phyloP scores from a whole-genome alignment of 2,329 filamentous ascomycete species.

The Cladosporium sp. region DNA sequence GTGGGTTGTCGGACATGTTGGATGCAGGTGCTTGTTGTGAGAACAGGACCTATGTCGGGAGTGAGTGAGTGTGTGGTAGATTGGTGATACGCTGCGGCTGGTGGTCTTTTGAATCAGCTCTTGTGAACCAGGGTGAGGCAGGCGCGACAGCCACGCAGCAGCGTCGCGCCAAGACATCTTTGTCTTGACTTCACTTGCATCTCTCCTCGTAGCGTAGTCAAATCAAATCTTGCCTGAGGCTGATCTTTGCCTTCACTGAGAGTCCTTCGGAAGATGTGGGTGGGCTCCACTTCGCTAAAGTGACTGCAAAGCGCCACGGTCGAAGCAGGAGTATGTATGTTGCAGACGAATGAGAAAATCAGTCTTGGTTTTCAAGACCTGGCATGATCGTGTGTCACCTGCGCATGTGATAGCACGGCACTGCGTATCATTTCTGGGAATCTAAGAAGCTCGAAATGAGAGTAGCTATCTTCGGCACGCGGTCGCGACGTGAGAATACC shows the following conservation, averaged over 20 bases:
- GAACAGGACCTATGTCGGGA: not conserved
- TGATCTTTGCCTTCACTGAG: not conserved
- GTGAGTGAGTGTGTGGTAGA: not conserved
- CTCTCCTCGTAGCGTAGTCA: not conserved
- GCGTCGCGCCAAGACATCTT: constrained; percentile 14
- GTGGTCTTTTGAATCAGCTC: not conserved
- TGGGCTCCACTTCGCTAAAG: not conserved
- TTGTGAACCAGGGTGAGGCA: not conserved
- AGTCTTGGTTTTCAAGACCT: not conserved
- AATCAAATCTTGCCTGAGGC: not conserved
- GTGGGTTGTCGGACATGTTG: not conserved
- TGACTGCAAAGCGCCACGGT: not conserved
- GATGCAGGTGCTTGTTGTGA: not conserved
- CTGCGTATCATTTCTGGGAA: not conserved
- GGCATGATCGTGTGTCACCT: not conserved
- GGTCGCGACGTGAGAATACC: not conserved
- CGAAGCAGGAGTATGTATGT: not conserved
- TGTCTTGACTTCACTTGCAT: constrained; percentile 3
- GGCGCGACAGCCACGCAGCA: constrained; percentile 6
- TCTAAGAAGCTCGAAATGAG: not conserved
- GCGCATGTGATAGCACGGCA: not conserved
- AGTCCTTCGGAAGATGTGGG: constrained; percentile 12
- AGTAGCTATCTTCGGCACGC: not conserved
- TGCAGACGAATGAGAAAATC: not conserved
- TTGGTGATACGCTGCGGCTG: not conserved